Evolutionary conservation across 768 basidiomycete species (phyloP).

Genomic region (Dentipellis fragilis): DNA sequence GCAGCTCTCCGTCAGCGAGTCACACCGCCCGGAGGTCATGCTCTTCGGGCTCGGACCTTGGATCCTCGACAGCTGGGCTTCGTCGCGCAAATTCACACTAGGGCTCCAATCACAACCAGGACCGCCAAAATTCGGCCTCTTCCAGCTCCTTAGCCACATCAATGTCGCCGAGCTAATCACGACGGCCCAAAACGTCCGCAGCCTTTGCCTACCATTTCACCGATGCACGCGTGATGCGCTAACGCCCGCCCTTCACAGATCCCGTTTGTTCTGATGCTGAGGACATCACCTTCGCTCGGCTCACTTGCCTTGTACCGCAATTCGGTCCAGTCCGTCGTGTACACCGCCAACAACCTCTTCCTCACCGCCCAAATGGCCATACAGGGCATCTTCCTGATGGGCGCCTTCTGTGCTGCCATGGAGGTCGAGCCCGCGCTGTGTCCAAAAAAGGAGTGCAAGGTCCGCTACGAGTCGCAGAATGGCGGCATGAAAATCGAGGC

Average conservation of each 20-base stretch:
- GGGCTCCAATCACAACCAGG: constrained; percentile 34
- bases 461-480: constrained; percentile 35
- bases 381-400: constrained; percentile 80
- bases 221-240: not conserved
- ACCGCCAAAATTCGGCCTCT: constrained; percentile 7
- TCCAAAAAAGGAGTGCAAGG: constrained; percentile 42
- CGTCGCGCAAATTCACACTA: constrained; percentile 48
- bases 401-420: constrained; percentile 74
- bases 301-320: constrained; percentile 75
- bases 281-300: constrained; percentile 67
- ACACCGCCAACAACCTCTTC: constrained; percentile 51
- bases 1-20: constrained; percentile 63
- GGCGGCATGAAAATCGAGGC: constrained; percentile 65
- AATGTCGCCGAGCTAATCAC: constrained; percentile 56
- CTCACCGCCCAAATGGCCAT: constrained; percentile 66
- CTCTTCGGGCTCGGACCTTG: constrained; percentile 80
- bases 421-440: constrained; percentile 58
- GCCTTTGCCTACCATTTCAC: constrained; percentile 3
- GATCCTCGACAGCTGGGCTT: constrained; percentile 73
- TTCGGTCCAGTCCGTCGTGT: constrained; percentile 64
- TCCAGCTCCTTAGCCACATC: constrained; percentile 36
- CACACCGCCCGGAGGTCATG: constrained; percentile 70
- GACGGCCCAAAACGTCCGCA: constrained; percentile 59
- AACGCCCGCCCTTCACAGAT: constrained; percentile 35
- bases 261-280: constrained; percentile 62